Evolutionary conservation across 306 rosid species (phyloP).

Genomic region (Inga leiocalycina): DNA sequence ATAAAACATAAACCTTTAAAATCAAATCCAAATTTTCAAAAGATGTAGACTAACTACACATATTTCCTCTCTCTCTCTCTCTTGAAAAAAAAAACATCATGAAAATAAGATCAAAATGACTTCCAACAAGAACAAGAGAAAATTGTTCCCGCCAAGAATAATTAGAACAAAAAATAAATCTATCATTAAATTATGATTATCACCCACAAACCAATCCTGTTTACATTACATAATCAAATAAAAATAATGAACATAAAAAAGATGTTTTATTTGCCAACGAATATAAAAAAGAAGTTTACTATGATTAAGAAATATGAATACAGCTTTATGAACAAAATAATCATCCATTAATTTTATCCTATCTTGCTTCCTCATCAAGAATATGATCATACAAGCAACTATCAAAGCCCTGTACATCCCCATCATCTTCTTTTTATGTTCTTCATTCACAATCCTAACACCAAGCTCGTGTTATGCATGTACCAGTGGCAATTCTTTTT

Average conservation of each 20-base stretch:
- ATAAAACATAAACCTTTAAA: background rate
- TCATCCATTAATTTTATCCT: constrained; percentile 4
- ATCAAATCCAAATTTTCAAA: background rate
- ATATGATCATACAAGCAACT: background rate
- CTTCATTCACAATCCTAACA: constrained; percentile 12
- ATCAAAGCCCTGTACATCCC: constrained; percentile 2
- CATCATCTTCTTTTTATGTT: constrained; percentile 5
- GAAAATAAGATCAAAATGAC: background rate
- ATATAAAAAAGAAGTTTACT: constrained; percentile 3
- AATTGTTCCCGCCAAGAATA: background rate
- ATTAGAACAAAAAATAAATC: background rate
- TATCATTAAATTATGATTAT: background rate
- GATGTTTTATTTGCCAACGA: too few species aligned
- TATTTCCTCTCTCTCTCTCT: background rate
- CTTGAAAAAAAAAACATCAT: too few species aligned
- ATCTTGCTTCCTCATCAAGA: constrained; percentile 31
- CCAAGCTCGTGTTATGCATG: constrained; percentile 19
- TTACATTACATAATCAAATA: background rate
- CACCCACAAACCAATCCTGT: constrained; percentile 20
- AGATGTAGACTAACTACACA: background rate
- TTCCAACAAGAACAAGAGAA: background rate
- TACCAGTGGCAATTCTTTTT: background rate
- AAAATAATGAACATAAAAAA: background rate
- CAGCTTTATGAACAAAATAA: constrained; percentile 31
- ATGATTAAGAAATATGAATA: constrained; percentile 36